phyloP scores from a whole-genome alignment of 2,329 filamentous ascomycete genomes.

The Penicillium sp. region DNA sequence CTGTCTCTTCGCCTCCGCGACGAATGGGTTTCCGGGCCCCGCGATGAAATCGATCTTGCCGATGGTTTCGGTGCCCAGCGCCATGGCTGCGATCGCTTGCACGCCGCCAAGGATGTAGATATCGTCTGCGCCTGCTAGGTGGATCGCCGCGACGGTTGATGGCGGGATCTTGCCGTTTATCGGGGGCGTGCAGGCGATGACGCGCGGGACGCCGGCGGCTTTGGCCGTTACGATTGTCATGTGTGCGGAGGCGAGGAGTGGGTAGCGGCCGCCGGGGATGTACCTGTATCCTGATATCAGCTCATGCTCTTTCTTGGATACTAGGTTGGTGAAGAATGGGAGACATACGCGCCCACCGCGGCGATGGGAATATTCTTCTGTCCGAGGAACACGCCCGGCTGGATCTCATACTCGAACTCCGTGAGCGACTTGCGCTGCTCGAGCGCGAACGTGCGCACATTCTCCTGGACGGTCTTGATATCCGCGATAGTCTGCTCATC shows the following conservation, averaged over 20 bases:
- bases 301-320: not conserved
- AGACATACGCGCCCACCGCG: constrained; percentile 50
- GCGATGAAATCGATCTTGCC: constrained; percentile 58
- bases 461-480: constrained; percentile 58
- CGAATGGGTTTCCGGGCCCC: constrained; percentile 60
- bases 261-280: constrained; percentile 59
- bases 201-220: constrained; percentile 57
- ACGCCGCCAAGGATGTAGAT: constrained; percentile 59
- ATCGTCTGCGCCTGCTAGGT: constrained; percentile 56
- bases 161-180: constrained; percentile 54
- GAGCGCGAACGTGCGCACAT: constrained; percentile 56
- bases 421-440: constrained; percentile 52
- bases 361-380: constrained; percentile 57
- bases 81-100: constrained; percentile 60
- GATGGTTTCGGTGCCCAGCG: constrained; percentile 55
- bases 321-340: too few species aligned
- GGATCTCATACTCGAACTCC: constrained; percentile 59
- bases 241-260: constrained; percentile 58
- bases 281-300: constrained; percentile 34
- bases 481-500: constrained; percentile 57
- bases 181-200: constrained; percentile 59
- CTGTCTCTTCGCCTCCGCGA: constrained; percentile 60
- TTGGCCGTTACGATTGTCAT: constrained; percentile 63
- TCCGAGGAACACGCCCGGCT: constrained; percentile 56
- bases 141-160: constrained; percentile 57